Percentiles rank a stretch among this genome's conserved stretches.
phyloP scores from a whole-genome alignment of 2,329 filamentous ascomycete species.

The Colletotrichum siamense region DNA sequence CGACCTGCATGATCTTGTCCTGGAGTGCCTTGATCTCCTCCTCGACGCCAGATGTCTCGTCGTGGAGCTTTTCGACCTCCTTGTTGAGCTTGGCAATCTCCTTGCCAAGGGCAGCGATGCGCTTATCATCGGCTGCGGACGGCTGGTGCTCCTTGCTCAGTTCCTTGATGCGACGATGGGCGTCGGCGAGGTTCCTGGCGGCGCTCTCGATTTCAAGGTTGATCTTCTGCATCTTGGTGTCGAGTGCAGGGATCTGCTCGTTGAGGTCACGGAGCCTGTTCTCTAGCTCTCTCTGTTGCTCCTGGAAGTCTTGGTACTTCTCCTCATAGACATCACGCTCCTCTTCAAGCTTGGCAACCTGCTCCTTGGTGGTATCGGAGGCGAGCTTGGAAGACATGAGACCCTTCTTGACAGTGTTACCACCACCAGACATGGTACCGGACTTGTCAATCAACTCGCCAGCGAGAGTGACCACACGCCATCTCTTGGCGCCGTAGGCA shows the following conservation, averaged over 20 bases:
- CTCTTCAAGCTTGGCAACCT: constrained; percentile 84
- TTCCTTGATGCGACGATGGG: constrained; percentile 85
- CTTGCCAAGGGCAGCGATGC: constrained; percentile 75
- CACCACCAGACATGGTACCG: constrained; percentile 98
- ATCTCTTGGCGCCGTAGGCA: constrained; percentile 90
- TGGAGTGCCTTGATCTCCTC: constrained; percentile 92
- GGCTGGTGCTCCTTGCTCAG: constrained; percentile 81
- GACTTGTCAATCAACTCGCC: constrained; percentile 98
- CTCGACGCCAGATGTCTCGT: constrained; percentile 88
- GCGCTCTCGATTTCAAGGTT: constrained; percentile 87
- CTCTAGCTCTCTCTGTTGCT: constrained; percentile 83
- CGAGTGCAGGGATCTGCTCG: constrained; percentile 80
- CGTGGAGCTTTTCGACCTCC: constrained; percentile 80
- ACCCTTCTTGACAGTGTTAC: constrained; percentile 86
- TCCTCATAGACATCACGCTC: constrained; percentile 87
- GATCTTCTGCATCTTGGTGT: constrained; percentile 92
- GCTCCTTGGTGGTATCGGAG: constrained; percentile 85
- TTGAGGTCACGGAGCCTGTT: constrained; percentile 73
- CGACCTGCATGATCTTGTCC: constrained; percentile 98
- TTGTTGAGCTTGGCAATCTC: constrained; percentile 77
- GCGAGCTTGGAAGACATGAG: constrained; percentile 96
- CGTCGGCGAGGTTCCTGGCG: constrained; percentile 82
- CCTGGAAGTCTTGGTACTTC: constrained; percentile 83
- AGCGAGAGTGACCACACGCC: constrained; percentile 94
- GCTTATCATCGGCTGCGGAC: constrained; percentile 79